Conservation (phyloP, 345 rosid species). For the Melaleuca quinquenervia region DNA sequence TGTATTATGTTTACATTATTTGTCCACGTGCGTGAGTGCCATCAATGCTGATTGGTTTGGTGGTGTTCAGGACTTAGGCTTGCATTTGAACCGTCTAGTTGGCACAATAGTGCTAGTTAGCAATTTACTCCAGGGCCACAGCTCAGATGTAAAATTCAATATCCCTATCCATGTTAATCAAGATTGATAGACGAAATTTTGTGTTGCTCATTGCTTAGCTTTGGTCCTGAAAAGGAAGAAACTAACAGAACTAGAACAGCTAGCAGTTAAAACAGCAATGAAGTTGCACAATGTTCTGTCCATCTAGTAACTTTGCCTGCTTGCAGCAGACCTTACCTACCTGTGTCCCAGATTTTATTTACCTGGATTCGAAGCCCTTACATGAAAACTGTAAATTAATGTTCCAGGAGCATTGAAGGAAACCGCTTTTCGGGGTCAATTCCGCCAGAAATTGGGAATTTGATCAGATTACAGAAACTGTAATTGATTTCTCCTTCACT, state of each 20-base stretch:
- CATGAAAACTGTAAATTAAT: background rate
- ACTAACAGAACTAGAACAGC: background rate
- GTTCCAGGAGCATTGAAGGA: conserved; percentile 76
- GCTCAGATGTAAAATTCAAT: background rate
- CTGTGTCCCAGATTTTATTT: background rate
- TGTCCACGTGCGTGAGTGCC: background rate
- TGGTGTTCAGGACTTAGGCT: background rate
- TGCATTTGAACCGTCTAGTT: background rate
- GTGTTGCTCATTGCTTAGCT: background rate
- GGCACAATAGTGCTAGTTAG: background rate
- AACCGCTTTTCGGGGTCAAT: conserved; percentile 60
- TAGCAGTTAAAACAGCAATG: background rate
- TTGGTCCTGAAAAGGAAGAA: background rate
- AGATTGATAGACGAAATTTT: background rate
- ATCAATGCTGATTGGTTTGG: background rate
- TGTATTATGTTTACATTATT: background rate
- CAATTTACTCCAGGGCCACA: background rate
- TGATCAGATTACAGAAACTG: conserved; percentile 58
- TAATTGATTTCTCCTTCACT: conserved; percentile 11
- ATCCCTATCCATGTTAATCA: background rate
- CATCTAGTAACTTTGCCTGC: background rate
- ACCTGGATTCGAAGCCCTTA: background rate
- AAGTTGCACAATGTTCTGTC: background rate
- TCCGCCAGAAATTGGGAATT: conserved; percentile 55
- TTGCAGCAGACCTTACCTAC: background rate